Base-by-base conservation (phyloP, 1,284 basidiomycete genomes). In the Phellopilus nigrolimitatus region DNA sequence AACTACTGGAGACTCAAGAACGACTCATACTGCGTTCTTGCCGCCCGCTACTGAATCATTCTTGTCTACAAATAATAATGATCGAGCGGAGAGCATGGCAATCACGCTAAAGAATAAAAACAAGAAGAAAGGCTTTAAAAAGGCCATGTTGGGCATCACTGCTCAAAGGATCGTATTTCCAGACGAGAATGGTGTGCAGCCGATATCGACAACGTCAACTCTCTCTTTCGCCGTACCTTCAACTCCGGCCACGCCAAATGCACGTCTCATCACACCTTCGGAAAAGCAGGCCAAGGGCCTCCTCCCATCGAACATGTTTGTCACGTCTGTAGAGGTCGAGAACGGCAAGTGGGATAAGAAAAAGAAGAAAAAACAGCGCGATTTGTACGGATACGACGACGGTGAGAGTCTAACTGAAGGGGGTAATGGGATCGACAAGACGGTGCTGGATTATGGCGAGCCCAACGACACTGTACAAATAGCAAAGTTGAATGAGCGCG, bases 71-170 rank as follows among this genome's bases (percentile, higher is more conserved):
- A 8, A 7, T 36, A 48, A 52, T n/a, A 30, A 56, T 54, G 36
- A 58, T 37, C 51, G 61, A 55, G 53, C 62, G 0, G 49, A 58
- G 34, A 55, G 74, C 41, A 74, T 76, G 67, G 80, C 82, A 78
- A 69, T 78, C 46, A 78, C 77, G 1, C 65, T 87, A 12, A 71
- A 78, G 44, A 88, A 86, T 61, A 88, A 87, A 64, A 87, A 87
- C 65, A 88, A 88, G 64, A 78, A 76, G 45, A 82, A 76, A 54
- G 80, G 79, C 9, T 87, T 82, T 66, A 80, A 76, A 59, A 67
- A 74, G 36, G 67, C 75, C 3, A 71, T 84, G 64, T 56, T 64
- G 0, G 69, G 61, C 9, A 69, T 73, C 0, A 66, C 78, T 3
- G 73, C 79, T 0, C 61, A 70, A 22, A 84, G 79, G 61, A 84